These are phyloP conservation scores for Zancudomyces culisetae DNA, from an alignment of 371 early-diverging fungal species.

Conservation along the genomic window DNA sequence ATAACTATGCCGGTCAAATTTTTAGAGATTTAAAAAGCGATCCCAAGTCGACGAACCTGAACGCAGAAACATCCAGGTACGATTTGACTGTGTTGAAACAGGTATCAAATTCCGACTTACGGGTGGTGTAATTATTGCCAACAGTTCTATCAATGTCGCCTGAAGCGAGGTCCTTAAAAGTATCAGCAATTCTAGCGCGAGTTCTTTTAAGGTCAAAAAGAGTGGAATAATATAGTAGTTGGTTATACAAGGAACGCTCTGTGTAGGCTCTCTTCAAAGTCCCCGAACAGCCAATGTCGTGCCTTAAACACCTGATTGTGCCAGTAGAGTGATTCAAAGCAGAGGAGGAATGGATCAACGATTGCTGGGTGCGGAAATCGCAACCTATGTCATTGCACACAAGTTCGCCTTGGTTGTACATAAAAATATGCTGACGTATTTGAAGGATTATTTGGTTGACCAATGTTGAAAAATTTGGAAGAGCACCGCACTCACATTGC, in stretches of 20 bases:
- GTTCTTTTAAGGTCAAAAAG: conserved; percentile 31
- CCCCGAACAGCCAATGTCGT: background rate
- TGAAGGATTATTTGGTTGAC: conserved; percentile 36
- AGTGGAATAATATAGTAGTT: conserved; percentile 37
- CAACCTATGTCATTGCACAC: conserved; percentile 46
- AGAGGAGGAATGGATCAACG: conserved; percentile 3
- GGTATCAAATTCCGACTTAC: no score
- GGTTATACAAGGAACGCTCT: conserved; percentile 36
- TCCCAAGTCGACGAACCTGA: conserved; percentile 3
- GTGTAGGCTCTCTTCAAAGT: conserved; percentile 17
- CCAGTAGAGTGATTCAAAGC: conserved; percentile 24
- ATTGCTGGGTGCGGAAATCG: background rate
- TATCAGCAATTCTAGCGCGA: conserved; percentile 10
- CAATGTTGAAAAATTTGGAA: conserved; percentile 28
- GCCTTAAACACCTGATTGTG: conserved; percentile 30
- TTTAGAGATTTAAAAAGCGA: conserved; percentile 1
- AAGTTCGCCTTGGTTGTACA: conserved; percentile 49
- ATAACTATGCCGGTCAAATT: background rate
- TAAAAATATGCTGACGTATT: conserved; percentile 42
- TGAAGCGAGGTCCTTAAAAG: background rate
- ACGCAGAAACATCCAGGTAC: background rate
- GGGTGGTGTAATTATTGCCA: background rate
- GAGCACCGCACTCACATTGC: conserved; percentile 33
- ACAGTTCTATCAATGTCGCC: background rate
- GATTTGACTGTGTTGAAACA: background rate